Conservation (phyloP, 169 alveolate genomes). For the Perkinsus chesapeaki region DNA sequence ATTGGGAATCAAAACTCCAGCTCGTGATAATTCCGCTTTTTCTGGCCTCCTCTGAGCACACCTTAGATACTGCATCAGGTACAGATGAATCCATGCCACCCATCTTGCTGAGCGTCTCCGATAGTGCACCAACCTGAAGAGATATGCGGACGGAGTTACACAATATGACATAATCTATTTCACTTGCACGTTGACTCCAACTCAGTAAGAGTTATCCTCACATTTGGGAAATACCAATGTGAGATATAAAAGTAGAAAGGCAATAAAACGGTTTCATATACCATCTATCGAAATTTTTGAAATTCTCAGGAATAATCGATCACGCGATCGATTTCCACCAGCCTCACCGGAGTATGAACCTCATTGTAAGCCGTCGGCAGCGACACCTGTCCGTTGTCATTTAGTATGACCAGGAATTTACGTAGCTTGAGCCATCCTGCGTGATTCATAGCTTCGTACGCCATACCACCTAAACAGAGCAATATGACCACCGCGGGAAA, state of each 20-base stretch:
- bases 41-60: neutral
- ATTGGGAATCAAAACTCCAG: too few relatives aligned
- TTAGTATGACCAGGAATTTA: conserved; percentile 55
- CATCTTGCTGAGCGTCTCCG: neutral
- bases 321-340: neutral
- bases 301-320: conserved; percentile 23
- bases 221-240: too few relatives aligned
- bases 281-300: conserved; percentile 43
- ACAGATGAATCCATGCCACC: neutral
- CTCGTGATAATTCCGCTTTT: too few relatives aligned
- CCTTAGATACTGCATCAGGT: neutral
- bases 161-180: too few relatives aligned
- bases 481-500: too few relatives aligned
- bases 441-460: conserved; percentile 70
- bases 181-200: too few relatives aligned
- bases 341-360: neutral
- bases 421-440: conserved; percentile 57
- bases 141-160: too few relatives aligned
- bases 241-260: too few relatives aligned
- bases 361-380: conserved; percentile 52
- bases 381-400: conserved; percentile 72
- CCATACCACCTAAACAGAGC: conserved; percentile 62
- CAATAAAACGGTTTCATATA: too few relatives aligned
- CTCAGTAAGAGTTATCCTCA: too few relatives aligned
- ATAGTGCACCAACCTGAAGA: neutral